A percentile compares a stretch with the other conserved stretches of the same genome.
These are phyloP conservation scores for Lachancea fermentati DNA, from an alignment of 805 yeast genomes.

Conservation along the genomic window DNA sequence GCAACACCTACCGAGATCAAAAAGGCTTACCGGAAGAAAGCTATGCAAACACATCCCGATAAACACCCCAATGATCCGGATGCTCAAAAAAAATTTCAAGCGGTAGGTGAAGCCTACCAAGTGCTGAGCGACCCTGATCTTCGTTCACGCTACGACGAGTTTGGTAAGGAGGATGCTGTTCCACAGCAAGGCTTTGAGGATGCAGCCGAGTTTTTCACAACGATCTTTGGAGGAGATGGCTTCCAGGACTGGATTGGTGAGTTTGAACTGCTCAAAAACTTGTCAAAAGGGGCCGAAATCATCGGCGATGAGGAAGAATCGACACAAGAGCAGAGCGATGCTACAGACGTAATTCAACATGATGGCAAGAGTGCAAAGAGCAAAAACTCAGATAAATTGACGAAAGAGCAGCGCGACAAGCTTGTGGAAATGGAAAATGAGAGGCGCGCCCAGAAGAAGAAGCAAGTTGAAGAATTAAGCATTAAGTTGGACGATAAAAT, in stretches of 20 bases:
- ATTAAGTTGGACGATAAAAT: slow-evolving; percentile 44
- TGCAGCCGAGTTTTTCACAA: slow-evolving; percentile 77
- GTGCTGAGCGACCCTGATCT: slow-evolving; percentile 69
- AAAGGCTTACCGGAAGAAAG: slow-evolving; percentile 87
- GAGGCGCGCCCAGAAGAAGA: slow-evolving; percentile 44
- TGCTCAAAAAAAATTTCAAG: slow-evolving; percentile 85
- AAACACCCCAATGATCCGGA: slow-evolving; percentile 91
- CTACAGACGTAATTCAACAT: slow-evolving; percentile 25
- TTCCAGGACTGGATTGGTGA: slow-evolving; percentile 79
- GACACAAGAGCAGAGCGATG: slow-evolving; percentile 8
- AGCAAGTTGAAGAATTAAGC: slow-evolving; percentile 47
- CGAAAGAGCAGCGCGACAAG: slow-evolving; percentile 45
- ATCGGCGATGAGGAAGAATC: slow-evolving; percentile 30
- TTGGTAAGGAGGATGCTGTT: slow-evolving; percentile 71
- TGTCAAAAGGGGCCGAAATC: slow-evolving; percentile 52
- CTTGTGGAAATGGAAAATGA: slow-evolving; percentile 46
- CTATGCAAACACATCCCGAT: slow-evolving; percentile 89
- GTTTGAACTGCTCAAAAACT: slow-evolving; percentile 58
- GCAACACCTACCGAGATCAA: slow-evolving; percentile 83
- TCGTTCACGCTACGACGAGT: slow-evolving; percentile 71
- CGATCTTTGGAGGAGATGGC: slow-evolving; percentile 80
- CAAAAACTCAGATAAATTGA: slow-evolving; percentile 23
- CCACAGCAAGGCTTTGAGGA: slow-evolving; percentile 76
- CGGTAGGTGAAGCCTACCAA: slow-evolving; percentile 62
- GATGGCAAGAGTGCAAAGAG: slow-evolving; percentile 32